Percentiles rank a stretch among this genome's conserved stretches.
phyloP scores from a whole-genome alignment of 441 rosid genomes.

The Corymbia calophylla region DNA sequence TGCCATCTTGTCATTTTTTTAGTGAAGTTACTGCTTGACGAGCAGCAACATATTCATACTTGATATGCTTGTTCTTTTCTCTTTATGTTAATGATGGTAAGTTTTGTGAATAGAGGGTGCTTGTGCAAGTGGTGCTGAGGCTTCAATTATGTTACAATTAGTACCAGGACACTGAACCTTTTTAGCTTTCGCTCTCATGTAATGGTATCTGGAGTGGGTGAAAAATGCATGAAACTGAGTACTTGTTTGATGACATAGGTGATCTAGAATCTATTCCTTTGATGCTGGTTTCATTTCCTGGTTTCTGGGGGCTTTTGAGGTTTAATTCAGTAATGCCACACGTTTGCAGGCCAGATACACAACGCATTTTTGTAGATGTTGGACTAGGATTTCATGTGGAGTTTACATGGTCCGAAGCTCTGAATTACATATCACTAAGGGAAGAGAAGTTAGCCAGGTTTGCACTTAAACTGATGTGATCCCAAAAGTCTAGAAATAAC shows the following conservation, averaged over 20 bases:
- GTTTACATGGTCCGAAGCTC: conserved; percentile 82
- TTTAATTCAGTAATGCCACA: background rate
- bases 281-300: background rate
- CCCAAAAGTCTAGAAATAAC: background rate
- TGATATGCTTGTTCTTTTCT: background rate
- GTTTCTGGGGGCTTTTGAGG: background rate
- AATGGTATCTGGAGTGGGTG: background rate
- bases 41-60: background rate
- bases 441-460: conserved; percentile 56
- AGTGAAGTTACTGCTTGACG: background rate
- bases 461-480: background rate
- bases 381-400: conserved; percentile 88
- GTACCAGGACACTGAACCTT: background rate
- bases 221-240: background rate
- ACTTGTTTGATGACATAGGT: background rate
- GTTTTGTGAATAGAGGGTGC: background rate
- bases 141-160: background rate
- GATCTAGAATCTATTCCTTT: background rate
- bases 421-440: conserved; percentile 43
- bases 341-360: conserved; percentile 67
- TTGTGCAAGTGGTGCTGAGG: background rate
- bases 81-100: background rate
- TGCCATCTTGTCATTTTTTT: background rate
- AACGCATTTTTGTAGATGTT: conserved; percentile 55
- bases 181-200: background rate